A percentile compares a stretch with the other conserved stretches of the same genome.
phyloP scores from a whole-genome alignment of 2,329 filamentous ascomycete species.

The Talaromyces sp. region DNA sequence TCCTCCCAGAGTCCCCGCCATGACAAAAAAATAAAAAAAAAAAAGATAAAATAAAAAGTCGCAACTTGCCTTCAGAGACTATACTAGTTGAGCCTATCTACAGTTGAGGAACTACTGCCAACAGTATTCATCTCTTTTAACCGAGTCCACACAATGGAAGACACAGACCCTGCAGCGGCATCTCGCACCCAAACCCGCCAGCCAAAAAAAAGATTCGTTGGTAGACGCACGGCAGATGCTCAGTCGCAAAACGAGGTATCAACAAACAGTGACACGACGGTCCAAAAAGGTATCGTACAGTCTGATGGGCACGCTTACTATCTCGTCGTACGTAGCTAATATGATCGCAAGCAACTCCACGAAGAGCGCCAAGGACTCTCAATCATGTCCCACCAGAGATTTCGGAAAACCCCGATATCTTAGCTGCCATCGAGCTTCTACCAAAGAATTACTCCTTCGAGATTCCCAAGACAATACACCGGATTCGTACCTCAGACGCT shows the following conservation, averaged over 20 bases:
- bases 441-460: slow-evolving; percentile 98
- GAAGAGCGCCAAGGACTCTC: slow-evolving; percentile 70
- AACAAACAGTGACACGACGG: slow-evolving; percentile 53
- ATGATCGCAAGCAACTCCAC: slow-evolving; percentile 56
- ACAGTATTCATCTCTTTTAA: background rate
- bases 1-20: background rate
- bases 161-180: slow-evolving; percentile 21
- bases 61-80: background rate
- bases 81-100: background rate
- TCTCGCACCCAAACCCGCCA: slow-evolving; percentile 47
- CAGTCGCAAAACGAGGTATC: slow-evolving; percentile 54
- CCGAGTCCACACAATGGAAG: slow-evolving; percentile 5
- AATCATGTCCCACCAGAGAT: slow-evolving; percentile 90
- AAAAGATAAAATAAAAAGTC: too few relatives aligned
- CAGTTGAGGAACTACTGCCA: background rate
- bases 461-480: slow-evolving; percentile 95
- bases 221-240: slow-evolving; percentile 62
- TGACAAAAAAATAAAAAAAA: too few relatives aligned
- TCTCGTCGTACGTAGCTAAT: slow-evolving; percentile 4
- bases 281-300: slow-evolving; percentile 29
- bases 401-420: slow-evolving; percentile 75
- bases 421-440: slow-evolving; percentile 78
- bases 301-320: slow-evolving; percentile 11
- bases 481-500: slow-evolving; percentile 73
- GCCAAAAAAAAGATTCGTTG: slow-evolving; percentile 89